A percentile compares a stretch with the other conserved stretches of the same genome.
These are phyloP conservation scores for Arxiozyma bovina DNA, from an alignment of 1,139 yeast species.

Conservation along the genomic window DNA sequence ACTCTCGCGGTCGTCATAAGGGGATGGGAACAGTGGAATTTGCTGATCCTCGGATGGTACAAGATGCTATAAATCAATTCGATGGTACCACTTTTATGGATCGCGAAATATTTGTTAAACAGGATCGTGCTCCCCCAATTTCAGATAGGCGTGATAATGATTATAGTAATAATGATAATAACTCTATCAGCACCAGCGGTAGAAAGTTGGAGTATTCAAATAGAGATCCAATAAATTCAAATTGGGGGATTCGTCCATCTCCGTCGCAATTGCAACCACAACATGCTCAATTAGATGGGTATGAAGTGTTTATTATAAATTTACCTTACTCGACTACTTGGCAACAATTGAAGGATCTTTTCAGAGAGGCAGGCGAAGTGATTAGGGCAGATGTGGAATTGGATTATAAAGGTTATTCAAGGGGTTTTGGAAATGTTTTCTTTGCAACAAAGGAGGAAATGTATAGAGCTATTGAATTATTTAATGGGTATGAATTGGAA, in stretches of 20 bases:
- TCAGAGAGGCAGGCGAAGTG: slow-evolving; percentile 68
- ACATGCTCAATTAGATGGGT: slow-evolving; percentile 26
- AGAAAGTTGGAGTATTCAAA: not conserved
- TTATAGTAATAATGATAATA: not conserved
- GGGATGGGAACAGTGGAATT: slow-evolving; percentile 95
- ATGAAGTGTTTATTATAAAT: slow-evolving; percentile 74
- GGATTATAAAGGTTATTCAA: slow-evolving; percentile 66
- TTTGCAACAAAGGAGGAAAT: slow-evolving; percentile 55
- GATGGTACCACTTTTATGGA: slow-evolving; percentile 64
- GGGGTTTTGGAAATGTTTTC: slow-evolving; percentile 78
- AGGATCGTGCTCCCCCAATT: slow-evolving; percentile 71
- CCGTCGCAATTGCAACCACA: slow-evolving; percentile 3
- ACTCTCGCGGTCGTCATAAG: slow-evolving; percentile 74
- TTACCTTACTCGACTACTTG: slow-evolving; percentile 73
- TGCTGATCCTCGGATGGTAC: slow-evolving; percentile 56
- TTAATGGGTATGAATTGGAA: slow-evolving; percentile 57
- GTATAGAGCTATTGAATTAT: slow-evolving; percentile 48
- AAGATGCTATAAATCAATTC: slow-evolving; percentile 60
- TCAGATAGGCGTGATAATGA: not conserved
- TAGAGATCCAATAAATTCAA: not conserved
- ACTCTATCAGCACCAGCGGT: not conserved
- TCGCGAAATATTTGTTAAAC: slow-evolving; percentile 84
- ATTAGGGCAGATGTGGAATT: slow-evolving; percentile 71
- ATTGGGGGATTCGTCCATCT: not conserved
- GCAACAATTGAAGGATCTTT: slow-evolving; percentile 80